A percentile compares a stretch with the other conserved stretches of the same genome.
Conservation (phyloP, 179 eudicot genomes). For the Beta corolliflora region DNA sequence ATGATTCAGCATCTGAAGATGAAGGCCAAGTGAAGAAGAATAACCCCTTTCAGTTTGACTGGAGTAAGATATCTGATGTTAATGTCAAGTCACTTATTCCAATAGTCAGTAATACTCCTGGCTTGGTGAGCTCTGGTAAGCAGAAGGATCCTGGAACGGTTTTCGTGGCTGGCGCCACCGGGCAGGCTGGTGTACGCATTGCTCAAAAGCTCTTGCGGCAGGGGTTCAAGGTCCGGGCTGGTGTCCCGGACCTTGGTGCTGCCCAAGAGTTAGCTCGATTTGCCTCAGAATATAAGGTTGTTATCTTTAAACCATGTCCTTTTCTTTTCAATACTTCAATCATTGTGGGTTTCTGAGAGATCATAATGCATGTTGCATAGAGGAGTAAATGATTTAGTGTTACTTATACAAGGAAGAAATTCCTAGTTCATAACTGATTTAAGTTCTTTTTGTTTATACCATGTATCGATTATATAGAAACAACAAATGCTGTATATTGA, state of each 20-base stretch:
- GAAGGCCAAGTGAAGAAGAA: constrained; percentile 18
- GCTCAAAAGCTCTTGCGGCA: constrained; percentile 62
- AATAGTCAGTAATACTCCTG: constrained; percentile 39
- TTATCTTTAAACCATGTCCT: background rate
- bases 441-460: too few relatives aligned
- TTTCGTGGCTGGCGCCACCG: constrained; percentile 90
- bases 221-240: constrained; percentile 88
- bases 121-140: constrained; percentile 38
- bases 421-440: too few relatives aligned
- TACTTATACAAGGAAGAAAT: too few relatives aligned
- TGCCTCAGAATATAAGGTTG: constrained; percentile 76
- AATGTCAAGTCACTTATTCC: constrained; percentile 71
- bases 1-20: constrained; percentile 5
- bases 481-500: too few relatives aligned
- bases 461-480: too few relatives aligned
- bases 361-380: too few relatives aligned
- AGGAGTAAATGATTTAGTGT: too few relatives aligned
- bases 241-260: constrained; percentile 79
- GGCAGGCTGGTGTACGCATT: constrained; percentile 80
- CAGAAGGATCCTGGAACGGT: constrained; percentile 82
- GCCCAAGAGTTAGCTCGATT: constrained; percentile 92
- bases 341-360: too few relatives aligned
- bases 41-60: constrained; percentile 55
- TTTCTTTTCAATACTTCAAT: background rate
- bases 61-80: constrained; percentile 58